Percentiles rank a stretch among this genome's conserved stretches.
These are phyloP conservation scores for Apiotrichum brassicae DNA, from an alignment of 1,284 basidiomycete species.

Conservation along the genomic window DNA sequence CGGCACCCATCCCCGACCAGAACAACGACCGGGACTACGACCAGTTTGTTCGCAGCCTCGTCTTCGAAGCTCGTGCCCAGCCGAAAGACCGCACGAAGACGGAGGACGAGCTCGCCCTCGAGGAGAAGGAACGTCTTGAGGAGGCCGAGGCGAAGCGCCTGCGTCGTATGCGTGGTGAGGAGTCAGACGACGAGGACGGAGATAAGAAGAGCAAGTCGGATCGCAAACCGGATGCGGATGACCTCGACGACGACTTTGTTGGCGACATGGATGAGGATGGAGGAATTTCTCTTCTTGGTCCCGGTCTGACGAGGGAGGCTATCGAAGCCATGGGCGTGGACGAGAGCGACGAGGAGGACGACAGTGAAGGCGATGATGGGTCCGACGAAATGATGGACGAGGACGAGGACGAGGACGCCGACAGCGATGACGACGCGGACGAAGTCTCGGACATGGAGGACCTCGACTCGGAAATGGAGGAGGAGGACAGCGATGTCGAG, in stretches of 20 bases:
- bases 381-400: conserved; percentile 34
- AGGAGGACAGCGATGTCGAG: conserved; percentile 19
- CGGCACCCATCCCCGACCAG: conserved; percentile 23
- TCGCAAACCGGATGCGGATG: conserved; percentile 55
- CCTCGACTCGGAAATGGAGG: conserved; percentile 34
- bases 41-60: conserved; percentile 82
- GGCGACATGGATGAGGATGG: conserved; percentile 50
- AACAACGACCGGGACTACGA: conserved; percentile 62
- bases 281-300: conserved; percentile 48
- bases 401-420: conserved; percentile 30
- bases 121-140: conserved; percentile 80
- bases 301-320: conserved; percentile 50
- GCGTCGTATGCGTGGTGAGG: conserved; percentile 80
- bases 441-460: conserved; percentile 34
- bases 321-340: conserved; percentile 35
- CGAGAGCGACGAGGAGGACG: conserved; percentile 34
- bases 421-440: conserved; percentile 37
- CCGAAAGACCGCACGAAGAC: conserved; percentile 95
- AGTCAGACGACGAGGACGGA: conserved; percentile 56
- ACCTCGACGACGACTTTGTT: conserved; percentile 84
- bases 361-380: conserved; percentile 31
- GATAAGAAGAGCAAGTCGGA: conserved; percentile 34
- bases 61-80: conserved; percentile 86
- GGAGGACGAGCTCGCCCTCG: conserved; percentile 84
- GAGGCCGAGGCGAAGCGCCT: conserved; percentile 74